phyloP scores from a whole-genome alignment of 495 filamentous ascomycete species.

The Symbiotaphrina buchneri region DNA sequence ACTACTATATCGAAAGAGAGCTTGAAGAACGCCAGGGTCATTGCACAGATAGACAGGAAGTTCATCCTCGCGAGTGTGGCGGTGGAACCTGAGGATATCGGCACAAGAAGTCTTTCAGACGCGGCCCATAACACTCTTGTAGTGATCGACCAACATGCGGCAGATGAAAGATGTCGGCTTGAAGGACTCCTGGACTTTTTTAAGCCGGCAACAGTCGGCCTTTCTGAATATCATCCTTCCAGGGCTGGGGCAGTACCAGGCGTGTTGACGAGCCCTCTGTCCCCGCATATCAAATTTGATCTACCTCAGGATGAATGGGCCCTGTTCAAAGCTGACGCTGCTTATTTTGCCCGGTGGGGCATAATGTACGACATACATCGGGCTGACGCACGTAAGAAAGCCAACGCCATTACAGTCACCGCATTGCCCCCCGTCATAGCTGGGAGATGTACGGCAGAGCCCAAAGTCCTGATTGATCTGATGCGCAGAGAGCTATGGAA shows the following conservation, averaged over 20 bases:
- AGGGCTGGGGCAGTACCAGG: slow-evolving; percentile 8
- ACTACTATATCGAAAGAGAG: slow-evolving; percentile 37
- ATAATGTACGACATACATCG: slow-evolving; percentile 28
- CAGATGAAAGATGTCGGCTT: slow-evolving; percentile 69
- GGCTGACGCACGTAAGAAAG: slow-evolving; percentile 3
- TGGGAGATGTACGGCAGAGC: slow-evolving; percentile 53
- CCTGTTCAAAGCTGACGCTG: slow-evolving; percentile 27
- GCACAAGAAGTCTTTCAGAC: background rate
- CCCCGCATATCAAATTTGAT: slow-evolving; percentile 36
- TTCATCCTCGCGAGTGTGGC: slow-evolving; percentile 54
- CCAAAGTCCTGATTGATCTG: slow-evolving; percentile 41
- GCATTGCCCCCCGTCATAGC: slow-evolving; percentile 46
- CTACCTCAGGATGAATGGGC: slow-evolving; percentile 30
- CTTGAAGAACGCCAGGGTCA: slow-evolving; percentile 37
- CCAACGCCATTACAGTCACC: slow-evolving; percentile 13
- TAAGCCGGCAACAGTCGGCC: background rate
- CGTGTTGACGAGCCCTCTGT: slow-evolving; percentile 10
- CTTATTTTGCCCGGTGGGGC: slow-evolving; percentile 48
- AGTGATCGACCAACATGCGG: slow-evolving; percentile 85
- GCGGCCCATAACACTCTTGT: slow-evolving; percentile 24
- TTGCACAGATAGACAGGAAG: slow-evolving; percentile 75
- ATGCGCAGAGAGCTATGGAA: slow-evolving; percentile 57
- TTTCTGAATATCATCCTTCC: slow-evolving; percentile 5
- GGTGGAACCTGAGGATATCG: background rate
- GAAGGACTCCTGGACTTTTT: slow-evolving; percentile 34